Base-by-base conservation (phyloP, 805 yeast genomes). In the Torulaspora franciscae region DNA sequence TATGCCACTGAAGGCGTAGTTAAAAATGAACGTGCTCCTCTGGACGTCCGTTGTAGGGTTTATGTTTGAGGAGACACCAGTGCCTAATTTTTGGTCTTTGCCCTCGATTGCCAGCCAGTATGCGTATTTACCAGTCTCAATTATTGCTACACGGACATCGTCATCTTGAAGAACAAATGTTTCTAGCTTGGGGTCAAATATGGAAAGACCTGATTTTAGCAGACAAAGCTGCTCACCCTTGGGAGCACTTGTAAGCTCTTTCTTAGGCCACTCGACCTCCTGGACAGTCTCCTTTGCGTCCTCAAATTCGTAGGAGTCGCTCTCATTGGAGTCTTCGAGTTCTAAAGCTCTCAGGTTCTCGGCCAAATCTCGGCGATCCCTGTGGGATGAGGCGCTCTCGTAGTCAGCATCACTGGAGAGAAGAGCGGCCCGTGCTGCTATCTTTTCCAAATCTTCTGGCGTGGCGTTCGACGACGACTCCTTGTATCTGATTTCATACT, bases 401-500 rank as follows among this genome's bases (percentile, higher is more conserved):
- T 57, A 62, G 2, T 56, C 68, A 13, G 55, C 62, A 9, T 53
- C 57, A 14, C 48, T 29, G 24, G 47, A 35, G 63, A 61, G 33
- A 30, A 32, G 46, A 15, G 36, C 46, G 9, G 51, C 43, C 10
- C 43, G 47, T 11, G 51, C 45, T 4, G 75, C 72, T 54, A 86
- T 84, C 54, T 83, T 84, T 29, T 72, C 64, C 40, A 87, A 67
- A 32, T 80, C 81, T 5, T 62, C 64, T 8, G 66, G 65, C 1
- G 74, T 58, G 4, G 74, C 75, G 10, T 69, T 69, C 1, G 63
- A 58, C 6, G 83, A 72, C 4, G 80, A 68, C 50, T 67, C 74
- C 50, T 74, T 77, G 61, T 83, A 85, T 58, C 83, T 85, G 52
- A 80, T 75, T 61, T 88, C 95, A 59, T 77, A 91, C 54, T 81